A percentile compares a stretch with the other conserved stretches of the same genome.
Conservation (phyloP, 2,329 filamentous ascomycete genomes). For the Mollisiaceae sp. region DNA sequence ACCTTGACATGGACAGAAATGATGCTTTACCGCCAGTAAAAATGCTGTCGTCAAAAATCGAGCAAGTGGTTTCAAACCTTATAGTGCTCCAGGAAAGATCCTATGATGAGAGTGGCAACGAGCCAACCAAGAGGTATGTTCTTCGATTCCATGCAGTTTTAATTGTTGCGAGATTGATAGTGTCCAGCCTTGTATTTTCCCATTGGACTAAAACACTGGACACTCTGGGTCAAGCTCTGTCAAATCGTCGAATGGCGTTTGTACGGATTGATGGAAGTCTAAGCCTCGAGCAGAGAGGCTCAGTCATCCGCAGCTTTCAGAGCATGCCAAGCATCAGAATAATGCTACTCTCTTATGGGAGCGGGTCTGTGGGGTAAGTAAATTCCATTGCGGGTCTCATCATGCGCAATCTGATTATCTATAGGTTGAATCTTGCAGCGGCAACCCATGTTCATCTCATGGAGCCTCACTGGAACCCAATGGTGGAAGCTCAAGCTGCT, state of each 20-base stretch:
- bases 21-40: no score
- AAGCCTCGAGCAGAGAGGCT: conserved; percentile 8
- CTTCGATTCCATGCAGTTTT: neutral
- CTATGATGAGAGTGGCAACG: no score
- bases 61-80: no score
- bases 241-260: neutral
- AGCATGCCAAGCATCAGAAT: conserved; percentile 6
- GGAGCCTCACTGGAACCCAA: conserved; percentile 42
- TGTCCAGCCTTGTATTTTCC: conserved; percentile 23
- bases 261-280: conserved; percentile 17
- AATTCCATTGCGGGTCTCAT: conserved; percentile 19
- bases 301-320: conserved; percentile 15
- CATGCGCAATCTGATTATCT: conserved; percentile 23
- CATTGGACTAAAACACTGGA: conserved; percentile 23
- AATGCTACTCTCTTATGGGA: conserved; percentile 23
- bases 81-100: no score
- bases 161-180: neutral
- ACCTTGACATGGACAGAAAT: no score
- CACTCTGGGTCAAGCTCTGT: conserved; percentile 6
- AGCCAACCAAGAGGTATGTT: conserved; percentile 11
- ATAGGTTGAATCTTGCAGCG: conserved; percentile 24
- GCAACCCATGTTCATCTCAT: conserved; percentile 37
- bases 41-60: no score
- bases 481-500: conserved; percentile 36
- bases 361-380: conserved; percentile 25